These are phyloP conservation scores for Colletotrichum echinochloae DNA, from an alignment of 2,329 filamentous ascomycete genomes.

Conservation along the genomic window DNA sequence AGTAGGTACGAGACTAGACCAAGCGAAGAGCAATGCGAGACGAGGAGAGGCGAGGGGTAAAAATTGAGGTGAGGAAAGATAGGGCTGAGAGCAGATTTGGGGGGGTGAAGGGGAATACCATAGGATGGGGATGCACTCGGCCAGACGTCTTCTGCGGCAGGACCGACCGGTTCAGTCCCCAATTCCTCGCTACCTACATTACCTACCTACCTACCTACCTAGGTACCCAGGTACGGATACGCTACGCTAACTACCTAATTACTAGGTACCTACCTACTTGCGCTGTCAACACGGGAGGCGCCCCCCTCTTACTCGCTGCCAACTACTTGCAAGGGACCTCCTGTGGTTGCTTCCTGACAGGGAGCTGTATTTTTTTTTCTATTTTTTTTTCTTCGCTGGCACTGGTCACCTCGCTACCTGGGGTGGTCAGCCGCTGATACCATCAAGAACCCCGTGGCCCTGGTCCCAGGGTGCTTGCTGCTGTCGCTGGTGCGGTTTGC, in stretches of 20 bases:
- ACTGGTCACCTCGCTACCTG: constrained; percentile 6
- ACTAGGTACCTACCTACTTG: neutral
- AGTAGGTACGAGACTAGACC: constrained; percentile 36
- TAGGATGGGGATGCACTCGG: constrained; percentile 40
- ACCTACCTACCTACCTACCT: neutral
- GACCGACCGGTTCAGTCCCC: constrained; percentile 10
- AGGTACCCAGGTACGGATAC: too few species aligned
- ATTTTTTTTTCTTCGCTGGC: neutral
- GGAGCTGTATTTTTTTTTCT: neutral
- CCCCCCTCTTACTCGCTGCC: neutral
- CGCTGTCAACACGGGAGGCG: constrained; percentile 9
- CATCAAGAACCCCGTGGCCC: neutral
- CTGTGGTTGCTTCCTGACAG: constrained; percentile 9
- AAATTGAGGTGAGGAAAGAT: constrained; percentile 43
- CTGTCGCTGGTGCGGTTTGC: constrained; percentile 1
- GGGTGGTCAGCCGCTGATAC: constrained; percentile 30
- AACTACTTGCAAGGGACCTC: neutral
- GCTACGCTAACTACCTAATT: neutral
- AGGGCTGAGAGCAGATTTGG: constrained; percentile 46
- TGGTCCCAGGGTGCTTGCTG: constrained; percentile 8
- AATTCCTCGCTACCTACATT: constrained; percentile 24
- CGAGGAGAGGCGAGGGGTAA: constrained; percentile 39
- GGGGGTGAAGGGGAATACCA: constrained; percentile 40
- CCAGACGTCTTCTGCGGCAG: constrained; percentile 28
- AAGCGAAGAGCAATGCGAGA: constrained; percentile 31